Conservation (phyloP, 345 rosid species). For the Salix brachista region DNA sequence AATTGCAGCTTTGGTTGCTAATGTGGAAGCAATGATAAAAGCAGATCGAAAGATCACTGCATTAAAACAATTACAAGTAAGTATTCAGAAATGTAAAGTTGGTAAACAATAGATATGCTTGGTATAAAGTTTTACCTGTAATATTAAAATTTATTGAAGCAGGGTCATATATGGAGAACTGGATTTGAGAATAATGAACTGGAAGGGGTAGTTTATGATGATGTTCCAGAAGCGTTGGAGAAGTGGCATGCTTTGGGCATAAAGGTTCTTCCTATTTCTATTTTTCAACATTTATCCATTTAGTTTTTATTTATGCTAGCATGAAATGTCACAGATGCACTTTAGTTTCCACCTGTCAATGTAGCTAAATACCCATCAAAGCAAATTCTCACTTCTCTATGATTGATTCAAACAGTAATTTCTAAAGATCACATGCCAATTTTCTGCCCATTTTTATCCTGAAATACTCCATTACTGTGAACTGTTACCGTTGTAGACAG, state of each 20-base stretch:
- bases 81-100: background rate
- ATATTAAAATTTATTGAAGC: constrained; percentile 13
- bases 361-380: background rate
- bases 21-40: constrained; percentile 85
- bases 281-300: background rate
- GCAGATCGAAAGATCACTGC: constrained; percentile 95
- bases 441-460: background rate
- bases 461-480: background rate
- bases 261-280: constrained; percentile 45
- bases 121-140: background rate
- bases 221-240: constrained; percentile 75
- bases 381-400: background rate
- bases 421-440: background rate
- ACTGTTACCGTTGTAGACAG: background rate
- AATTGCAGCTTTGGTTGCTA: constrained; percentile 76
- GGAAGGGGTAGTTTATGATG: constrained; percentile 75
- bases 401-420: background rate
- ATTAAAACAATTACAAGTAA: constrained; percentile 89
- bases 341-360: background rate
- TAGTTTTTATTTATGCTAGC: background rate
- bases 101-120: background rate
- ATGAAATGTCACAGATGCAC: background rate
- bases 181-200: constrained; percentile 74
- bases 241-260: constrained; percentile 80
- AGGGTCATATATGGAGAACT: constrained; percentile 99